A percentile compares a stretch with the other conserved stretches of the same genome.
Conservation (phyloP, 108 stramenopile genomes). For the Nannochloropsis salina region DNA sequence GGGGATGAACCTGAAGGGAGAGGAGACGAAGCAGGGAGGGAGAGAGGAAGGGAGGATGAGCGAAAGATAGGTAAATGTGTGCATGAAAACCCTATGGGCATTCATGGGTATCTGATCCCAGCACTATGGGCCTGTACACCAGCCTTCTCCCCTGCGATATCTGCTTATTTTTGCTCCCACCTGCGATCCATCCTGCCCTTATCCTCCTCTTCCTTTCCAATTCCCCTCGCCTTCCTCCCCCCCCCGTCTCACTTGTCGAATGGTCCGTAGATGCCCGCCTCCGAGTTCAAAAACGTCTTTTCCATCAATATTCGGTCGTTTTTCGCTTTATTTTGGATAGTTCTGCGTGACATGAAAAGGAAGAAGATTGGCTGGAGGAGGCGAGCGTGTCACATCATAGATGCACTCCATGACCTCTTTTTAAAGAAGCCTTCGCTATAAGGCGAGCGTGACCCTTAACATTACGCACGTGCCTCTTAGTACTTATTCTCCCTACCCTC, state of each 20-base stretch:
- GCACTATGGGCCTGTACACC: too few relatives aligned
- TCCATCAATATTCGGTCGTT: neutral
- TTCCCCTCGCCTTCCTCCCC: neutral
- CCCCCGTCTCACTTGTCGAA: neutral
- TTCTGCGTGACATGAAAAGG: neutral
- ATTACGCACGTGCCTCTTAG: too few relatives aligned
- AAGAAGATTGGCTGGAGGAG: neutral
- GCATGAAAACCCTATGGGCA: neutral
- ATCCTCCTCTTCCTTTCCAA: neutral
- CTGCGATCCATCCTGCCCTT: neutral
- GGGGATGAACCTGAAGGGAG: neutral
- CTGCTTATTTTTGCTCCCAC: too few relatives aligned
- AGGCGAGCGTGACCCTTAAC: too few relatives aligned
- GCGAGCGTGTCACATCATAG: neutral
- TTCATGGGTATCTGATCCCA: neutral
- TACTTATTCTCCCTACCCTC: too few relatives aligned
- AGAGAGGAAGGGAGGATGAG: neutral
- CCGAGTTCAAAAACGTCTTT: neutral
- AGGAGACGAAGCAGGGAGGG: neutral
- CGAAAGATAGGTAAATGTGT: neutral
- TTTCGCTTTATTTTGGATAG: slow-evolving; percentile 8
- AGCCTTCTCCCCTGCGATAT: too few relatives aligned
- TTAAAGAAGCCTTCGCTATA: too few relatives aligned
- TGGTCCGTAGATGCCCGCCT: slow-evolving; percentile 16
- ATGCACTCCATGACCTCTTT: too few relatives aligned